Evolutionary conservation across 192 early-diverging fungal genomes (phyloP).

Genomic region (Physocladia obscura): DNA sequence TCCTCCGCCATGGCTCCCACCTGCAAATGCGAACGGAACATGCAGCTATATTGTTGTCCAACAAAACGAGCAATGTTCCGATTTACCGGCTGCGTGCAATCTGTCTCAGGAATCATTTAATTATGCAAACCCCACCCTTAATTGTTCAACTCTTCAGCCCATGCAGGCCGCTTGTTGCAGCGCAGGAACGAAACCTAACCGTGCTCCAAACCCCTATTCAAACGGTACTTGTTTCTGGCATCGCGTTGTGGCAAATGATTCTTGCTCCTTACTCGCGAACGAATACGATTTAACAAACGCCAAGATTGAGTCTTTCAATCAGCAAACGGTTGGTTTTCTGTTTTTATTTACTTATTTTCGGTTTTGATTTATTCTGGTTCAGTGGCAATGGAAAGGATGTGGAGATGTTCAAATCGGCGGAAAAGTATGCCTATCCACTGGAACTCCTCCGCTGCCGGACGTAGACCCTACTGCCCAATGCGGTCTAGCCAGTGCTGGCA

Average conservation of each 20-base stretch:
- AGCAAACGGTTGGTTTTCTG: no score
- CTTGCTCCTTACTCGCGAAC: background rate
- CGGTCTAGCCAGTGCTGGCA: background rate
- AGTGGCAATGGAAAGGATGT: background rate
- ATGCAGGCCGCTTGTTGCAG: background rate
- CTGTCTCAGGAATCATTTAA: background rate
- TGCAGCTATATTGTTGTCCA: background rate
- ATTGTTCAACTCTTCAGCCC: background rate
- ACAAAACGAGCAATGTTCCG: background rate
- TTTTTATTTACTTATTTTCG: no score
- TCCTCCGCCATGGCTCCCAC: background rate
- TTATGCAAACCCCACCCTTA: background rate
- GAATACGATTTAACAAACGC: background rate
- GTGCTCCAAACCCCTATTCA: background rate
- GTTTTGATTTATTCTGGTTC: no score
- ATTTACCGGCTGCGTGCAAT: background rate
- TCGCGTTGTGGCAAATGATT: background rate
- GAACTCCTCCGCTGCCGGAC: background rate
- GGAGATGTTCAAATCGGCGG: background rate
- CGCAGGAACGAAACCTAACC: background rate
- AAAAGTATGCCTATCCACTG: background rate
- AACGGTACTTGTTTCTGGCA: background rate
- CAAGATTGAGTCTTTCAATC: background rate
- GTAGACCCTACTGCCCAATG: background rate
- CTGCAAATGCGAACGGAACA: background rate